These are phyloP conservation scores for Mucor velutinosus DNA, from an alignment of 371 early-diverging fungal species.

Conservation along the genomic window DNA sequence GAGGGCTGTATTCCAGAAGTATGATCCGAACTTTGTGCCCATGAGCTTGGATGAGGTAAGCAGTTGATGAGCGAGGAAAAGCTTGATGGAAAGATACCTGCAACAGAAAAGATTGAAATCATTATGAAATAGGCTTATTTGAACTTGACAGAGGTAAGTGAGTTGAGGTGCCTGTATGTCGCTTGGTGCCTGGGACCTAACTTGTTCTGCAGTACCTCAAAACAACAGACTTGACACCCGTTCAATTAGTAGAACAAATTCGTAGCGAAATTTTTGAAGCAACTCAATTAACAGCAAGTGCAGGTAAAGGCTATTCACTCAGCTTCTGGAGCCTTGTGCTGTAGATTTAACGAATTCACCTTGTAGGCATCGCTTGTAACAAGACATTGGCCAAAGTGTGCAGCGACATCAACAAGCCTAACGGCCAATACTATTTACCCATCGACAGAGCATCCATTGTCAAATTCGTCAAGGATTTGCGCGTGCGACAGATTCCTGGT, in stretches of 20 bases:
- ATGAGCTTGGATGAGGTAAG: conserved; percentile 68
- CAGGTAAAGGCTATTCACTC: conserved; percentile 32
- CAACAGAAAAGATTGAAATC: background rate
- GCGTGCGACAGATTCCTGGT: conserved; percentile 45
- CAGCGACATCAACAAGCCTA: conserved; percentile 69
- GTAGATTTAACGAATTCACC: background rate
- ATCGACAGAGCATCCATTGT: conserved; percentile 32
- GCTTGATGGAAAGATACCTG: too few species aligned
- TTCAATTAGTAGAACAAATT: conserved; percentile 55
- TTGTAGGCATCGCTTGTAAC: conserved; percentile 60
- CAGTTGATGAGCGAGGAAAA: too few species aligned
- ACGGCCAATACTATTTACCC: conserved; percentile 57
- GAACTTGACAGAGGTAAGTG: conserved; percentile 58
- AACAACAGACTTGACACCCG: conserved; percentile 45
- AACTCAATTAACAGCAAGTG: conserved; percentile 65
- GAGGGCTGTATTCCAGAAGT: conserved; percentile 48
- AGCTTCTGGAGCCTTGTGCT: background rate
- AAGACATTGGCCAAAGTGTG: conserved; percentile 61
- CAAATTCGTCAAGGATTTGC: conserved; percentile 31
- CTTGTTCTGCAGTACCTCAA: conserved; percentile 31
- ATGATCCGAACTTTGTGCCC: conserved; percentile 61
- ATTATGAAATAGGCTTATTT: conserved; percentile 51
- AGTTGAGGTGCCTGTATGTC: background rate
- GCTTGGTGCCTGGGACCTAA: background rate
- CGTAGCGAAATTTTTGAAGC: conserved; percentile 54